These are phyloP conservation scores for Fusarium nematophilum DNA, from an alignment of 2,329 filamentous ascomycete genomes.

Conservation along the genomic window DNA sequence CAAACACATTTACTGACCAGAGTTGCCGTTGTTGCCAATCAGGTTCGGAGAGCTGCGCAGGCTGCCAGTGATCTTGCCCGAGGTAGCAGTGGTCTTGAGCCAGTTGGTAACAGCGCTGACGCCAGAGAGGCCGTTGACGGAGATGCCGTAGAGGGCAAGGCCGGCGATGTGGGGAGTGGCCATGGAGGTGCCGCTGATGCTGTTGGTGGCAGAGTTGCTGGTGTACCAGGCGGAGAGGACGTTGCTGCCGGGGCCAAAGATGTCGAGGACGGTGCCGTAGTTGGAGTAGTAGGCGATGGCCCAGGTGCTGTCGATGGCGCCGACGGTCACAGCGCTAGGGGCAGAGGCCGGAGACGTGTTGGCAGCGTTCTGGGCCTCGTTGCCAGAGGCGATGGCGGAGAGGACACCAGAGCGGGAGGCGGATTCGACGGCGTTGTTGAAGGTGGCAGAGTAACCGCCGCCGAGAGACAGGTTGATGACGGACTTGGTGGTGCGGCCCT, in stretches of 20 bases:
- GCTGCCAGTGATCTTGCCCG: constrained; percentile 53
- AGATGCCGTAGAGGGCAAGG: constrained; percentile 61
- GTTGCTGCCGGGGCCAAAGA: constrained; percentile 62
- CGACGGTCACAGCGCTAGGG: constrained; percentile 48
- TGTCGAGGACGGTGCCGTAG: constrained; percentile 60
- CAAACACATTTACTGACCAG: constrained; percentile 38
- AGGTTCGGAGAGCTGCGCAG: constrained; percentile 58
- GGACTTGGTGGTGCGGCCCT: constrained; percentile 52
- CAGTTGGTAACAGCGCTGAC: constrained; percentile 53
- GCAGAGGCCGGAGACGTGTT: constrained; percentile 48
- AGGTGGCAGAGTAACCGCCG: constrained; percentile 55
- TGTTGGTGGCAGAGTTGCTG: constrained; percentile 55
- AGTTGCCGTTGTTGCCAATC: constrained; percentile 61
- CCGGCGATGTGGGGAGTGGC: constrained; percentile 71
- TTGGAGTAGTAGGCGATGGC: constrained; percentile 61
- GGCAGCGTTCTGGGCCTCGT: constrained; percentile 50
- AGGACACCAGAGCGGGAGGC: constrained; percentile 60
- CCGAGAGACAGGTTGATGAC: constrained; percentile 69
- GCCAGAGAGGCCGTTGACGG: constrained; percentile 53
- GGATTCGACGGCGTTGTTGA: constrained; percentile 61
- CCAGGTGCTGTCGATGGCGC: constrained; percentile 52
- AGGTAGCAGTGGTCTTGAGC: constrained; percentile 56
- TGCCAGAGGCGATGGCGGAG: constrained; percentile 67
- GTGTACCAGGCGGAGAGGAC: constrained; percentile 63
- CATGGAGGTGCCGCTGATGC: constrained; percentile 73